Conservation (phyloP, 495 filamentous ascomycete genomes). For the Trichoderma reesei region DNA sequence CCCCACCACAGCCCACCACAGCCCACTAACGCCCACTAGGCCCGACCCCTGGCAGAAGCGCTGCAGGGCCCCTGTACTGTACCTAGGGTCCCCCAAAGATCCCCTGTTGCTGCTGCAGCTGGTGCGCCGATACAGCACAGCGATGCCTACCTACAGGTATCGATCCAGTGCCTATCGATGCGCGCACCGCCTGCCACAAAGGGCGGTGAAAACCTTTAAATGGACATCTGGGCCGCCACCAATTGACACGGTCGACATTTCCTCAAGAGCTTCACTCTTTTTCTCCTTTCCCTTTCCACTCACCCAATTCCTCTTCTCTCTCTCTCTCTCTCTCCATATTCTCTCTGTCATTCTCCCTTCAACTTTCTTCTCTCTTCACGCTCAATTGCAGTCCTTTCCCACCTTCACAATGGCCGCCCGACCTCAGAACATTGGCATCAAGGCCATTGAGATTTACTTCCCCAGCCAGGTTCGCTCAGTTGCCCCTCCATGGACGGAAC, state of each 20-base stretch:
- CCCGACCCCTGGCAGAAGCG: constrained; percentile 11
- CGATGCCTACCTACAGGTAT: too few species aligned
- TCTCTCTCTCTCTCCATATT: too few species aligned
- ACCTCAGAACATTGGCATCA: constrained; percentile 96
- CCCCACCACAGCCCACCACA: too few species aligned
- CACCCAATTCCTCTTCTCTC: constrained; percentile 13
- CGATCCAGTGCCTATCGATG: too few species aligned
- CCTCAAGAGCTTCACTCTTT: neutral
- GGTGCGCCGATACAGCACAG: constrained; percentile 12
- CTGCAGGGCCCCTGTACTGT: too few species aligned
- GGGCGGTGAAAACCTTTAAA: constrained; percentile 11
- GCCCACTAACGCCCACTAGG: neutral
- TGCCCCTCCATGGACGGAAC: constrained; percentile 1
- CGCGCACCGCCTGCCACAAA: constrained; percentile 8
- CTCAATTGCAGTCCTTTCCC: constrained; percentile 9
- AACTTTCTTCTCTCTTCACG: neutral
- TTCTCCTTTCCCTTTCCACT: constrained; percentile 9
- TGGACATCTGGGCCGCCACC: neutral
- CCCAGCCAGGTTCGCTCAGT: constrained; percentile 70
- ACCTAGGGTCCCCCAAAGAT: too few species aligned
- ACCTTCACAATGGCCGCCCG: constrained; percentile 64
- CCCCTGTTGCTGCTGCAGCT: constrained; percentile 14
- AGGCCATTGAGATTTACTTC: constrained; percentile 99
- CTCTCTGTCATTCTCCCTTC: too few species aligned
- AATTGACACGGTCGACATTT: neutral